These are phyloP conservation scores for Chaetomium strumarium DNA, from an alignment of 2,329 filamentous ascomycete genomes.

Conservation along the genomic window DNA sequence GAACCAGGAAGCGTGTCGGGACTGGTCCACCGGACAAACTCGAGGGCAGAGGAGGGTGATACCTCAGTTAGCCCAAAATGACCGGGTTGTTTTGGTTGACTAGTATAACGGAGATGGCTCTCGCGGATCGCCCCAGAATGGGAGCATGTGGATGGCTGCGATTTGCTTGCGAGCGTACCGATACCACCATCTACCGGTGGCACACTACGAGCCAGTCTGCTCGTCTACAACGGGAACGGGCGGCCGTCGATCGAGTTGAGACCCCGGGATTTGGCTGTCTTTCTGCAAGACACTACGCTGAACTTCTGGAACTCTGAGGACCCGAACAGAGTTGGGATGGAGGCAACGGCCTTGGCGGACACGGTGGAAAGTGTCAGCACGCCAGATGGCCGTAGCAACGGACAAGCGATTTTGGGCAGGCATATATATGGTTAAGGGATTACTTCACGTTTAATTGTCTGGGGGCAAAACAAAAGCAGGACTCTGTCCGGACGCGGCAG, in stretches of 20 bases:
- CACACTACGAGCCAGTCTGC: no score
- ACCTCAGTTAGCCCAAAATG: neutral
- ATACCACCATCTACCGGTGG: no score
- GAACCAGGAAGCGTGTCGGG: neutral
- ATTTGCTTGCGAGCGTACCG: neutral
- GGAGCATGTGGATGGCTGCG: neutral
- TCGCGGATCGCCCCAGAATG: neutral
- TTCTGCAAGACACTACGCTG: no score
- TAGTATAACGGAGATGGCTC: neutral
- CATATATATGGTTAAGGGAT: neutral
- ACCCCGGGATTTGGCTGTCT: no score
- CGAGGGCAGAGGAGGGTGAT: constrained; percentile 6
- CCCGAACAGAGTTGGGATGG: no score
- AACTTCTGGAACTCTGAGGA: no score
- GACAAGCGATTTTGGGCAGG: neutral
- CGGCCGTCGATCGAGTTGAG: no score
- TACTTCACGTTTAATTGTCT: neutral
- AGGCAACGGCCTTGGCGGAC: no score
- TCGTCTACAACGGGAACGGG: no score
- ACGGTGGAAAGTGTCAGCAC: neutral
- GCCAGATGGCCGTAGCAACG: no score
- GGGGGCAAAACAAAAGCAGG: neutral
- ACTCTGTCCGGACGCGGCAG: neutral
- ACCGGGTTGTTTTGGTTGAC: neutral
- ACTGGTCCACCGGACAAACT: neutral